Conservation (phyloP, 192 early-diverging fungal species). For the Coemansia sp. region DNA sequence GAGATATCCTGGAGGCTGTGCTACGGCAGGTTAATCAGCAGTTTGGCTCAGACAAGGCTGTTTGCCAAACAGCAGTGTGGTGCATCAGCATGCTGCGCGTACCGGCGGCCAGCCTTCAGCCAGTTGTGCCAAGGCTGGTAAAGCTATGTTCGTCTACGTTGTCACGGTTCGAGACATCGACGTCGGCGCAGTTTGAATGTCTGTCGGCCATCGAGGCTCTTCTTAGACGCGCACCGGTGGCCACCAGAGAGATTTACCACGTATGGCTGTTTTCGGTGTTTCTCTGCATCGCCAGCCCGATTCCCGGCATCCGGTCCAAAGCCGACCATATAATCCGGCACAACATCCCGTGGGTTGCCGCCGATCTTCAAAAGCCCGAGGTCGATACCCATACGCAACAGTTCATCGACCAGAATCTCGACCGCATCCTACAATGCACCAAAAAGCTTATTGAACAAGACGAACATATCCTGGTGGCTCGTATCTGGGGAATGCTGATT, state of each 20-base stretch:
- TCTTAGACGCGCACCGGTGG: conserved; percentile 23
- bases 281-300: conserved; percentile 26
- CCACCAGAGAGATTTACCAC: conserved; percentile 26
- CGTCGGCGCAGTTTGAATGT: conserved; percentile 37
- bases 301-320: conserved; percentile 42
- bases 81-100: conserved; percentile 30
- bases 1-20: conserved; percentile 10
- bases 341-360: conserved; percentile 52
- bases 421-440: conserved; percentile 13
- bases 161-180: conserved; percentile 20
- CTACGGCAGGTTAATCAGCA: conserved; percentile 5
- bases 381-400: conserved; percentile 17
- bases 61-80: conserved; percentile 33
- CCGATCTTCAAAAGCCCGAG: conserved; percentile 32
- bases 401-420: conserved; percentile 23
- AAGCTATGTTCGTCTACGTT: conserved; percentile 15
- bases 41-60: conserved; percentile 22
- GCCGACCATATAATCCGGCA: conserved; percentile 40
- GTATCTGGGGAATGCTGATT: conserved; percentile 48
- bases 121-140: conserved; percentile 13
- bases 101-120: conserved; percentile 12
- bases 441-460: conserved; percentile 20
- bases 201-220: conserved; percentile 38
- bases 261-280: conserved; percentile 49
- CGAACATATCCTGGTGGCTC: conserved; percentile 30